A percentile compares a stretch with the other conserved stretches of the same genome.
Evolutionary conservation across 345 rosid species (phyloP).

Genomic region (Sonneratia alba): DNA sequence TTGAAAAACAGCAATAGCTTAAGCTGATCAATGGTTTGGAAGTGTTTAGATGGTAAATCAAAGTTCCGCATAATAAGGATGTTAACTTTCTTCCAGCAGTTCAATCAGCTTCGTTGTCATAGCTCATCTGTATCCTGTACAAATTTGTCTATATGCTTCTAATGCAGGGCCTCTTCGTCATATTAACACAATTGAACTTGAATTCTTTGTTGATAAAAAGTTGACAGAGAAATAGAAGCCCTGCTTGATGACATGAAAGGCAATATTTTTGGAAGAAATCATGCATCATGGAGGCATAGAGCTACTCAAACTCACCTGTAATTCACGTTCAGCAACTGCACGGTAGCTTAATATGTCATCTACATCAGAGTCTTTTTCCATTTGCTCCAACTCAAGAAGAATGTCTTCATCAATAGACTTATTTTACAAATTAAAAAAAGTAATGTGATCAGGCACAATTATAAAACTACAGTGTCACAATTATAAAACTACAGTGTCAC

Average conservation of each 20-base stretch:
- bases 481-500: background rate
- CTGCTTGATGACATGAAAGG: background rate
- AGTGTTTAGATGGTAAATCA: background rate
- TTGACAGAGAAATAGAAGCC: background rate
- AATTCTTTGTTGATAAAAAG: background rate
- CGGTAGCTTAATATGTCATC: constrained; percentile 81
- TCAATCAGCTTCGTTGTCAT: background rate
- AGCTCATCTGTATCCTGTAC: background rate
- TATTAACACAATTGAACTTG: background rate
- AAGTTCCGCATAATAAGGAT: background rate
- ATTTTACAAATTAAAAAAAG: constrained; percentile 10
- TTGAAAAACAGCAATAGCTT: constrained; percentile 7
- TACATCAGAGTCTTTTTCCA: constrained; percentile 78
- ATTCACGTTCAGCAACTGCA: constrained; percentile 71
- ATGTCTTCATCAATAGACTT: constrained; percentile 59
- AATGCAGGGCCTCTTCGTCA: background rate
- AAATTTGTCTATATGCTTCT: background rate
- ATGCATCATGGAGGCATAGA: background rate
- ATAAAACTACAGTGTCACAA: background rate
- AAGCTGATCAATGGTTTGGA: background rate
- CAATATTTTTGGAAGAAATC: background rate
- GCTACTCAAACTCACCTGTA: constrained; percentile 48
- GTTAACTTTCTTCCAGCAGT: background rate
- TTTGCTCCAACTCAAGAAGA: constrained; percentile 66
- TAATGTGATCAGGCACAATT: background rate